phyloP scores from a whole-genome alignment of 371 early-diverging fungal species.

The Antonospora locustae region DNA sequence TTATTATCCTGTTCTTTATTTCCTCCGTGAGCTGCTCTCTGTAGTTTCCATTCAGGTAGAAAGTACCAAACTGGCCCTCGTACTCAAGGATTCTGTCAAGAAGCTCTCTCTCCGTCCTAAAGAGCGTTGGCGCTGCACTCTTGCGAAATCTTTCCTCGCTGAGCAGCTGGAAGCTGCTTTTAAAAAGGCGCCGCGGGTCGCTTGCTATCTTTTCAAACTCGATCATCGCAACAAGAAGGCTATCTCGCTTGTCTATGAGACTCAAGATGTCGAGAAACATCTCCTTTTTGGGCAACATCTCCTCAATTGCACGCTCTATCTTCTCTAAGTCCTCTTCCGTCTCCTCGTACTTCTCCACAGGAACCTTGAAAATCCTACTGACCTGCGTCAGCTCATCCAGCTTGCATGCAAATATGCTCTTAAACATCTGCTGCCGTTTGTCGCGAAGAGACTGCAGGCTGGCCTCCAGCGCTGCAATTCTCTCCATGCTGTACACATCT shows the following conservation, averaged over 20 bases:
- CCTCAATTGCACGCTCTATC: slow-evolving; percentile 21
- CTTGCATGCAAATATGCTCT: slow-evolving; percentile 27
- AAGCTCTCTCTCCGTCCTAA: slow-evolving; percentile 62
- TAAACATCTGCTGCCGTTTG: slow-evolving; percentile 18
- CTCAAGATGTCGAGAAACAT: slow-evolving; percentile 18
- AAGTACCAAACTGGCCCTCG: slow-evolving; percentile 26
- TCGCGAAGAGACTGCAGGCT: slow-evolving; percentile 16
- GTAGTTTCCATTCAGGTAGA: slow-evolving; percentile 15
- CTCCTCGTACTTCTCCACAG: slow-evolving; percentile 13
- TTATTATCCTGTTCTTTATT: slow-evolving; percentile 48
- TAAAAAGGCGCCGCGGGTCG: slow-evolving; percentile 66
- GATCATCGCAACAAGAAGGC: slow-evolving; percentile 59
- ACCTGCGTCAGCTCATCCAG: slow-evolving; percentile 1
- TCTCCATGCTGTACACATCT: slow-evolving; percentile 2
- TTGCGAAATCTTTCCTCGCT: slow-evolving; percentile 74
- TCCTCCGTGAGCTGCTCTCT: slow-evolving; percentile 29
- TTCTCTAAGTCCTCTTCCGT: slow-evolving; percentile 20
- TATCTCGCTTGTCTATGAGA: slow-evolving; percentile 36
- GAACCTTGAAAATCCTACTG: slow-evolving; percentile 6
- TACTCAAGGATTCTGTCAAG: slow-evolving; percentile 39
- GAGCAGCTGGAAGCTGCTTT: slow-evolving; percentile 63
- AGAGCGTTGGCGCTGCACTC: slow-evolving; percentile 63
- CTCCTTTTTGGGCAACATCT: slow-evolving; percentile 19
- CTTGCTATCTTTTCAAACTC: slow-evolving; percentile 70
- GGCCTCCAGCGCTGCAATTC: slow-evolving; percentile 5